Evolutionary conservation across 1,139 yeast species (phyloP).

Genomic region (Diutina catenulata): DNA sequence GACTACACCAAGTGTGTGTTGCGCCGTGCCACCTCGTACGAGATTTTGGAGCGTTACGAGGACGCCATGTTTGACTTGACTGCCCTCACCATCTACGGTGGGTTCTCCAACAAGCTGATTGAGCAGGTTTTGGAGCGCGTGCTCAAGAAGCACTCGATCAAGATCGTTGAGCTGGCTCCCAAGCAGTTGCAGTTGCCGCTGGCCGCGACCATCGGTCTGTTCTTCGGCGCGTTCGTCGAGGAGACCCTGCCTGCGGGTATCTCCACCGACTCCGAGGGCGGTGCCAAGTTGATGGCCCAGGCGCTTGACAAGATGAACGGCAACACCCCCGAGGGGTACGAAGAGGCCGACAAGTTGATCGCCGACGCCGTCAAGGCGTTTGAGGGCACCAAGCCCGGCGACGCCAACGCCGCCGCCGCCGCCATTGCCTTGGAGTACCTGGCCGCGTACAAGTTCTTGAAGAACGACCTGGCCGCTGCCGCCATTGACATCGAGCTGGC

Average conservation of each 20-base stretch:
- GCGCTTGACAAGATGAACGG: slow-evolving; percentile 55
- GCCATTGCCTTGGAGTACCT: slow-evolving; percentile 69
- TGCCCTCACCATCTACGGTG: slow-evolving; percentile 66
- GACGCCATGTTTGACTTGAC: slow-evolving; percentile 92
- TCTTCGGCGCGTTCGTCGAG: slow-evolving; percentile 62
- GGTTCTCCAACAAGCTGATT: slow-evolving; percentile 65
- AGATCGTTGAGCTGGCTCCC: slow-evolving; percentile 50
- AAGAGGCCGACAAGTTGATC: slow-evolving; percentile 59
- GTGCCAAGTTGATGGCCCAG: slow-evolving; percentile 48
- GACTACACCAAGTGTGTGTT: slow-evolving; percentile 73
- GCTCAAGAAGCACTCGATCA: slow-evolving; percentile 62
- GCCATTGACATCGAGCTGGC: slow-evolving; percentile 50
- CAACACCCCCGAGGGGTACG: slow-evolving; percentile 63
- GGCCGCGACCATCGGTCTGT: slow-evolving; percentile 73
- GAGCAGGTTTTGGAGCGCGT: slow-evolving; percentile 84
- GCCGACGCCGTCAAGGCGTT: slow-evolving; percentile 55
- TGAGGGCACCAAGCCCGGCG: slow-evolving; percentile 15
- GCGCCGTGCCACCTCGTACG: slow-evolving; percentile 76
- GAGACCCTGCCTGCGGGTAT: slow-evolving; percentile 38
- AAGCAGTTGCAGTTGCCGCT: slow-evolving; percentile 61
- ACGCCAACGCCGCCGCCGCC: slow-evolving; percentile 37
- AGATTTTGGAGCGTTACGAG: slow-evolving; percentile 60
- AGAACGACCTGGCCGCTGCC: slow-evolving; percentile 45
- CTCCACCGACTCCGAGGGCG: slow-evolving; percentile 31
- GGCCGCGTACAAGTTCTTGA: slow-evolving; percentile 76